phyloP scores from a whole-genome alignment of 768 basidiomycete genomes.

The Steccherinum ochraceum region DNA sequence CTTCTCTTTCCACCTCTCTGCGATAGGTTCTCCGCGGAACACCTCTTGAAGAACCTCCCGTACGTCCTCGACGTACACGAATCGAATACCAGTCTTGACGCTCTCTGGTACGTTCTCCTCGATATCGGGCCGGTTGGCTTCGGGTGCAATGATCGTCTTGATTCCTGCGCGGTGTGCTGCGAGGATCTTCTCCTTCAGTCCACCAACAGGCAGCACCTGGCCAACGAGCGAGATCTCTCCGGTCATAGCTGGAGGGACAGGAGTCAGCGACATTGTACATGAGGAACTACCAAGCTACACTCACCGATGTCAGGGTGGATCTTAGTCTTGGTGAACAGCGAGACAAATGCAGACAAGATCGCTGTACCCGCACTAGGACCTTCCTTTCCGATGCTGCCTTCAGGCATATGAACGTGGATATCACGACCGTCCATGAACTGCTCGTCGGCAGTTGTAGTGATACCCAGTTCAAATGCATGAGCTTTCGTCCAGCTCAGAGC shows the following conservation, averaged over 20 bases:
- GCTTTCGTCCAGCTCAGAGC: slow-evolving; percentile 89
- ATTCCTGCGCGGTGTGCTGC: slow-evolving; percentile 97
- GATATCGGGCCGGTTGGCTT: slow-evolving; percentile 87
- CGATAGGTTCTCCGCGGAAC: slow-evolving; percentile 57
- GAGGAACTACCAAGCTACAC: slow-evolving; percentile 20
- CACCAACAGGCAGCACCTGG: slow-evolving; percentile 93
- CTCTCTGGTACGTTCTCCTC: slow-evolving; percentile 96
- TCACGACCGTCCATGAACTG: slow-evolving; percentile 83
- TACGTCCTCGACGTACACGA: slow-evolving; percentile 94
- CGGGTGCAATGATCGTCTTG: slow-evolving; percentile 83
- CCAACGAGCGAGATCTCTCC: slow-evolving; percentile 97
- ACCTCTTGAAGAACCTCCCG: slow-evolving; percentile 85
- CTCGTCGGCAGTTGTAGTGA: slow-evolving; percentile 64
- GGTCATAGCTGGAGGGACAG: slow-evolving; percentile 71
- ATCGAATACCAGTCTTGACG: slow-evolving; percentile 90
- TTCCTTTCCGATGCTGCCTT: slow-evolving; percentile 89
- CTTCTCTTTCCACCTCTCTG: slow-evolving; percentile 65
- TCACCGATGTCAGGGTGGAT: slow-evolving; percentile 85
- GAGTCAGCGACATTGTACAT: neutral
- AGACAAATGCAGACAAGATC: slow-evolving; percentile 85
- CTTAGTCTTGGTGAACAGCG: slow-evolving; percentile 79
- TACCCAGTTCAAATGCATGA: slow-evolving; percentile 84
- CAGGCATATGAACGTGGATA: slow-evolving; percentile 96
- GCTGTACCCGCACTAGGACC: slow-evolving; percentile 97
- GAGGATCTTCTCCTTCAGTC: slow-evolving; percentile 92